A percentile compares a stretch with the other conserved stretches of the same genome.
phyloP scores from a whole-genome alignment of 73 alveolate species.

The Paramecium primaurelia region DNA sequence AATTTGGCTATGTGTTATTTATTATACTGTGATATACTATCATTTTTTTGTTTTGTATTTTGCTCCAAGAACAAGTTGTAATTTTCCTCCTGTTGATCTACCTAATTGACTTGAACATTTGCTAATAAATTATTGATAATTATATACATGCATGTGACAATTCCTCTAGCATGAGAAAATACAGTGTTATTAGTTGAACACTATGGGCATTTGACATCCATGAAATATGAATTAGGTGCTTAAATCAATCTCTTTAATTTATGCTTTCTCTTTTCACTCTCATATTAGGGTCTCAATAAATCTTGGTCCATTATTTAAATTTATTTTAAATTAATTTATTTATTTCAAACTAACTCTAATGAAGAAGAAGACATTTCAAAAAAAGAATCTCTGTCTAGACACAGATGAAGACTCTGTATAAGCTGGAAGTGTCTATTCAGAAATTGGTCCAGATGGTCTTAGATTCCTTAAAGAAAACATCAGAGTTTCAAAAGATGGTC shows the following conservation, averaged over 20 bases:
- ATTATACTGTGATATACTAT: not conserved
- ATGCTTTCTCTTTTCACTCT: constrained; percentile 59
- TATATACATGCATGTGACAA: constrained; percentile 36
- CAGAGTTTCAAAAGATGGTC: constrained; percentile 45
- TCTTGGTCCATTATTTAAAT: constrained; percentile 59
- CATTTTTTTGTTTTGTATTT: constrained; percentile 55
- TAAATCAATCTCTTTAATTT: constrained; percentile 57
- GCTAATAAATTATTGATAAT: not conserved
- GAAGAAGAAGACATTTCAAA: constrained; percentile 32
- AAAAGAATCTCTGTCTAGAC: constrained; percentile 16
- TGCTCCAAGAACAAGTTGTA: constrained; percentile 46
- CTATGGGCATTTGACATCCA: constrained; percentile 60
- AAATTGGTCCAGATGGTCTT: constrained; percentile 47
- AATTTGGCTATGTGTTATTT: not conserved
- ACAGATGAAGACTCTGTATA: constrained; percentile 29
- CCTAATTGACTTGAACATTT: constrained; percentile 54
- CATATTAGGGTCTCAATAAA: constrained; percentile 60
- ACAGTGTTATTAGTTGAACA: constrained; percentile 48
- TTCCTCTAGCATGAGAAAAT: constrained; percentile 60
- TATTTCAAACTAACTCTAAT: not conserved
- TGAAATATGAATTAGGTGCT: constrained; percentile 64
- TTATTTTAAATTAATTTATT: constrained; percentile 12
- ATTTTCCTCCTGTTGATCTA: constrained; percentile 63
- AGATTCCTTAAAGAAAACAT: constrained; percentile 29
- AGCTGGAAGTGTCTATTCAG: constrained; percentile 44